Conservation (phyloP, 768 basidiomycete species). For the Podaxis sp. region DNA sequence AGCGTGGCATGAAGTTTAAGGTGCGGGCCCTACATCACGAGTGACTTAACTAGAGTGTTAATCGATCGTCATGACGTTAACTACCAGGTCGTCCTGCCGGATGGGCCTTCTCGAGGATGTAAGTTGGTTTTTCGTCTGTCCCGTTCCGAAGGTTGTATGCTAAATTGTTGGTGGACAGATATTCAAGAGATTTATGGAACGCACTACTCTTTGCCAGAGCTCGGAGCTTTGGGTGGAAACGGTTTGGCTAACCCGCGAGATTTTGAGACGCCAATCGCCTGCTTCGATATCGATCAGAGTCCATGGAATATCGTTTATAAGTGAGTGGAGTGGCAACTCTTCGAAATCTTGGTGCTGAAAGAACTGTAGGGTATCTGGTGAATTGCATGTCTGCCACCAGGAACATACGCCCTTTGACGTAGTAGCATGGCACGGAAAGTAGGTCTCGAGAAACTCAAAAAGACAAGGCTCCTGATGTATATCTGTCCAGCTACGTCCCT, state of each 20-base stretch:
- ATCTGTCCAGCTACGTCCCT: constrained; percentile 50
- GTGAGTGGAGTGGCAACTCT: constrained; percentile 23
- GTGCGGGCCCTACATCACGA: constrained; percentile 27
- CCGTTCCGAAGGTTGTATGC: neutral
- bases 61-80: neutral
- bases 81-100: constrained; percentile 46
- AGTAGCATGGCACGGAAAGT: constrained; percentile 73
- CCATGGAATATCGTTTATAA: constrained; percentile 59
- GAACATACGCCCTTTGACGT: constrained; percentile 73
- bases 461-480: neutral
- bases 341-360: neutral
- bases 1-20: constrained; percentile 69
- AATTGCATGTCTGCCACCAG: constrained; percentile 53
- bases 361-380: constrained; percentile 47
- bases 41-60: neutral
- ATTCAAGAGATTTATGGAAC: constrained; percentile 65
- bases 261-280: constrained; percentile 64
- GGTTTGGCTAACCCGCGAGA: constrained; percentile 68
- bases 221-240: constrained; percentile 64
- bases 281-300: constrained; percentile 64
- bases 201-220: constrained; percentile 62
- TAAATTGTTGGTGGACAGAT: constrained; percentile 32
- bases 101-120: constrained; percentile 65
- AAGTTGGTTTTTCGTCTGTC: constrained; percentile 21
- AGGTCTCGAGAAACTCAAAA: constrained; percentile 21